Evolutionary conservation across 2,329 filamentous ascomycete species (phyloP).

Genomic region (Pseudocercospora macadamiae): DNA sequence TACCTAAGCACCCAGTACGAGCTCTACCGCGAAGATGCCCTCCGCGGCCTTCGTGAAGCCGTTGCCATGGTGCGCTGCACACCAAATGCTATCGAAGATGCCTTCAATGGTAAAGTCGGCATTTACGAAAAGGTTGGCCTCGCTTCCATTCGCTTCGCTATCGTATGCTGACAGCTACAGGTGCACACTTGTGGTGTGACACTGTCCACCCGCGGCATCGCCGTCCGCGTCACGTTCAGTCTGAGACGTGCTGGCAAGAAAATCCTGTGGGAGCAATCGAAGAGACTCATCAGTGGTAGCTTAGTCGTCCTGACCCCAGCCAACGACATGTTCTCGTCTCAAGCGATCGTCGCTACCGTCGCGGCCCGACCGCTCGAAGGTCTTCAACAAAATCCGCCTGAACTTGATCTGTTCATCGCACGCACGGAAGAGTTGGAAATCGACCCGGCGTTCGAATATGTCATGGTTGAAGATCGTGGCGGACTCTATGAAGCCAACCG

Average conservation of each 20-base stretch:
- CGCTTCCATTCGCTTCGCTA: background rate
- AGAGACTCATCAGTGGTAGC: constrained; percentile 58
- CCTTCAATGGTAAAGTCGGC: constrained; percentile 45
- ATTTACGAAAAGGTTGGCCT: constrained; percentile 70
- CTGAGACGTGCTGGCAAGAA: constrained; percentile 64
- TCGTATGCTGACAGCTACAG: constrained; percentile 45
- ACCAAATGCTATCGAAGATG: constrained; percentile 61
- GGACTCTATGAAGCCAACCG: constrained; percentile 79
- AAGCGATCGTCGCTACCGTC: constrained; percentile 72
- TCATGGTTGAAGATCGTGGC: constrained; percentile 76
- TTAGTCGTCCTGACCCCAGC: constrained; percentile 59
- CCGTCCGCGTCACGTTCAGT: constrained; percentile 72
- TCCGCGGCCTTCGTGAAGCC: constrained; percentile 69
- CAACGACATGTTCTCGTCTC: constrained; percentile 63
- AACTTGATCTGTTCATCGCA: constrained; percentile 76
- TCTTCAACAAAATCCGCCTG: constrained; percentile 67
- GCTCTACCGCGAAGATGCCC: constrained; percentile 73
- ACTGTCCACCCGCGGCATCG: constrained; percentile 64
- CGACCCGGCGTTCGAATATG: constrained; percentile 68
- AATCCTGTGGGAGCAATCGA: constrained; percentile 69
- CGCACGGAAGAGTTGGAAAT: constrained; percentile 63
- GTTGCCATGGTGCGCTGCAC: constrained; percentile 59
- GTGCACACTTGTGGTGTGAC: constrained; percentile 69
- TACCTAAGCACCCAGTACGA: constrained; percentile 77
- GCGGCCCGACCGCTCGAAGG: constrained; percentile 68